Evolutionary conservation across 2,329 filamentous ascomycete genomes (phyloP).

Genomic region (Dactylellina sp.): DNA sequence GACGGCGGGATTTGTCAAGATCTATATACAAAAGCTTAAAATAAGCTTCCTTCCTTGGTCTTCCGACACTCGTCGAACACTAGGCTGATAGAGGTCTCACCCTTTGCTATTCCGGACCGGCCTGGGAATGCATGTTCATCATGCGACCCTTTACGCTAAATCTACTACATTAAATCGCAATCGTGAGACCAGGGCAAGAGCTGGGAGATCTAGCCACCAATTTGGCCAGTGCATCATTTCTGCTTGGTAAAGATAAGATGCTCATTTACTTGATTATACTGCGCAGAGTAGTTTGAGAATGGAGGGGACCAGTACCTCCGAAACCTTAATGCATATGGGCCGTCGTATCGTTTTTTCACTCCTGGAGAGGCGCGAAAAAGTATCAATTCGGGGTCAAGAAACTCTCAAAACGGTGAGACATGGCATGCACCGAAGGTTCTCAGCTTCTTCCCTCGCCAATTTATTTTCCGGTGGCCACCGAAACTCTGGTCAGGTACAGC

Average conservation of each 20-base stretch:
- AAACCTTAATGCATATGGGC: constrained; percentile 48
- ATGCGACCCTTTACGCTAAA: constrained; percentile 54
- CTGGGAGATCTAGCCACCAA: constrained; percentile 33
- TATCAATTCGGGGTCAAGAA: constrained; percentile 12
- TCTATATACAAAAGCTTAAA: constrained; percentile 53
- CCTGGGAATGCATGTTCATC: constrained; percentile 39
- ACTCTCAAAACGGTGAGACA: constrained; percentile 49
- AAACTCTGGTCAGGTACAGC: constrained; percentile 27
- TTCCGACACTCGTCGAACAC: constrained; percentile 26
- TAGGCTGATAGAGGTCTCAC: constrained; percentile 39
- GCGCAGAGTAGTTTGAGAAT: not conserved
- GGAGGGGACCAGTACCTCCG: constrained; percentile 13
- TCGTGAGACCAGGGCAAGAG: constrained; percentile 51
- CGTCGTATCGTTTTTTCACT: constrained; percentile 31
- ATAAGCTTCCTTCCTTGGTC: constrained; percentile 47
- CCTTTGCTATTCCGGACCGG: constrained; percentile 34
- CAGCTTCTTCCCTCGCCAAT: constrained; percentile 27
- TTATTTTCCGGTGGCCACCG: constrained; percentile 44
- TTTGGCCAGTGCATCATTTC: constrained; percentile 20
- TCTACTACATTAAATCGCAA: constrained; percentile 46
- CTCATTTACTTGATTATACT: constrained; percentile 25
- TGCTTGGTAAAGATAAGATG: constrained; percentile 37
- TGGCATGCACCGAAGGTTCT: constrained; percentile 8
- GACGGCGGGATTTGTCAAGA: constrained; percentile 34
- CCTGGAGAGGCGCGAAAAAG: constrained; percentile 8